A percentile compares a stretch with the other conserved stretches of the same genome.
These are phyloP conservation scores for Cystofilobasidium ferigula DNA, from an alignment of 768 basidiomycete genomes.

Conservation along the genomic window DNA sequence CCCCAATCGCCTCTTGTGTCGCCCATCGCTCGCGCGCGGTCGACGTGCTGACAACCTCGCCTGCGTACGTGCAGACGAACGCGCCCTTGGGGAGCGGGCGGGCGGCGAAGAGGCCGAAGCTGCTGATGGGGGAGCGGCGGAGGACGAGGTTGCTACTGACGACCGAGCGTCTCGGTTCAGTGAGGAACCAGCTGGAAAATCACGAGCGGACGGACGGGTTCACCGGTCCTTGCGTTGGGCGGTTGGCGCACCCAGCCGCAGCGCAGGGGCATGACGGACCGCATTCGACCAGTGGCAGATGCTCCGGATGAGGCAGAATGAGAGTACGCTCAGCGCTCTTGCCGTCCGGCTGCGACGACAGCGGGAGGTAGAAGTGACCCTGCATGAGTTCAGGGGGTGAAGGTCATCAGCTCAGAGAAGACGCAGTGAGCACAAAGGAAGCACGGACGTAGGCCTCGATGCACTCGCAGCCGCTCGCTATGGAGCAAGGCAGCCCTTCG, in stretches of 20 bases:
- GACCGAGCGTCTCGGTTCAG: neutral
- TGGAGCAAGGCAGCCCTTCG: neutral
- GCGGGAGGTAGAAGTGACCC: slow-evolving; percentile 9
- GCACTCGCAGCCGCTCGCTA: slow-evolving; percentile 4
- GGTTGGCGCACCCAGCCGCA: slow-evolving; percentile 2
- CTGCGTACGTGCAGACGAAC: slow-evolving; percentile 22
- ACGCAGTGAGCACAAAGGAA: neutral
- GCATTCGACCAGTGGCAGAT: slow-evolving; percentile 22
- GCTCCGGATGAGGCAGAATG: slow-evolving; percentile 1
- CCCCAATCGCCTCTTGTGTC: neutral
- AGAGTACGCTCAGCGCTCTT: neutral
- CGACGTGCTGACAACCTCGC: slow-evolving; percentile 1
- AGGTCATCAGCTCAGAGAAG: neutral
- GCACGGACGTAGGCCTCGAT: slow-evolving; percentile 12
- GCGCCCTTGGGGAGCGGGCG: neutral
- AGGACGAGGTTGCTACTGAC: slow-evolving; percentile 1
- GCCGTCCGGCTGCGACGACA: too few relatives aligned
- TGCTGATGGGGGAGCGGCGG: slow-evolving; percentile 2
- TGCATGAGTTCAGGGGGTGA: too few relatives aligned
- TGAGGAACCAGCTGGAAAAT: neutral
- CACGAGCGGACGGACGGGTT: neutral
- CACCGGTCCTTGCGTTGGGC: neutral
- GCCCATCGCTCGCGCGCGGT: slow-evolving; percentile 8
- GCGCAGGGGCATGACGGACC: neutral
- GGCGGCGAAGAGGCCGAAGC: slow-evolving; percentile 15